These are phyloP conservation scores for Sugiyamaella chiloensis DNA, from an alignment of 805 yeast species.

Conservation along the genomic window DNA sequence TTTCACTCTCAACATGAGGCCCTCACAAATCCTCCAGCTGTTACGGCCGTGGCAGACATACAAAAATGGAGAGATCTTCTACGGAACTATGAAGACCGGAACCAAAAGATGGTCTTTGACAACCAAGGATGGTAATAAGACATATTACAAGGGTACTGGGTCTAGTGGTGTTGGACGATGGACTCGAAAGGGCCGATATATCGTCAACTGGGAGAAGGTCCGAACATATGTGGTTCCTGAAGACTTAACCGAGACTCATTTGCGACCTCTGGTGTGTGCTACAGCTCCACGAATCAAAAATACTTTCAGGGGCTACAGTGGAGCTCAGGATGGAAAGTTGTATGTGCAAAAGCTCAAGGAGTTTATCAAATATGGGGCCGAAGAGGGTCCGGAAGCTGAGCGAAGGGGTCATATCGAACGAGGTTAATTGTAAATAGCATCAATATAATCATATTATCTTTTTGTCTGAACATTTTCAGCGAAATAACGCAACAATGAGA, in stretches of 20 bases:
- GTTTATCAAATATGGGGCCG: slow-evolving; percentile 68
- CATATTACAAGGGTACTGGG: slow-evolving; percentile 93
- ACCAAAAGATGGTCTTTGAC: slow-evolving; percentile 77
- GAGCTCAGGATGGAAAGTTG: slow-evolving; percentile 69
- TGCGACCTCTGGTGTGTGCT: slow-evolving; percentile 67
- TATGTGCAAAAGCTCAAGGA: slow-evolving; percentile 70
- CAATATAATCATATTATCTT: too few species aligned
- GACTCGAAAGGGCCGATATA: slow-evolving; percentile 70
- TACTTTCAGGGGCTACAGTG: slow-evolving; percentile 68
- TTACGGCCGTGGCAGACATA: slow-evolving; percentile 88
- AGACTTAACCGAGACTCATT: slow-evolving; percentile 31
- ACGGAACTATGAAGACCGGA: slow-evolving; percentile 75
- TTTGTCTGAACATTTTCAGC: too few species aligned
- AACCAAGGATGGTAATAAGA: slow-evolving; percentile 91
- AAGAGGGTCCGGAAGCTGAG: slow-evolving; percentile 28
- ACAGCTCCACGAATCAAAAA: slow-evolving; percentile 69
- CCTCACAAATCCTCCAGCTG: slow-evolving; percentile 41
- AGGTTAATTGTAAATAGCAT: slow-evolving; percentile 14
- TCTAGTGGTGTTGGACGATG: slow-evolving; percentile 88
- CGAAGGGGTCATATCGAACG: slow-evolving; percentile 27
- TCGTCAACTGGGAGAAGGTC: slow-evolving; percentile 78
- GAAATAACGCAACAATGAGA: too few species aligned
- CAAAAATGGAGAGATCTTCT: slow-evolving; percentile 78
- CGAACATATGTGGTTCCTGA: slow-evolving; percentile 86
- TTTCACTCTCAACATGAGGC: slow-evolving; percentile 30